Evolutionary conservation across 1,284 basidiomycete species (phyloP), one percentile per base, ranked within the genome.

Genomic region (Pholiota adiposa): DNA sequence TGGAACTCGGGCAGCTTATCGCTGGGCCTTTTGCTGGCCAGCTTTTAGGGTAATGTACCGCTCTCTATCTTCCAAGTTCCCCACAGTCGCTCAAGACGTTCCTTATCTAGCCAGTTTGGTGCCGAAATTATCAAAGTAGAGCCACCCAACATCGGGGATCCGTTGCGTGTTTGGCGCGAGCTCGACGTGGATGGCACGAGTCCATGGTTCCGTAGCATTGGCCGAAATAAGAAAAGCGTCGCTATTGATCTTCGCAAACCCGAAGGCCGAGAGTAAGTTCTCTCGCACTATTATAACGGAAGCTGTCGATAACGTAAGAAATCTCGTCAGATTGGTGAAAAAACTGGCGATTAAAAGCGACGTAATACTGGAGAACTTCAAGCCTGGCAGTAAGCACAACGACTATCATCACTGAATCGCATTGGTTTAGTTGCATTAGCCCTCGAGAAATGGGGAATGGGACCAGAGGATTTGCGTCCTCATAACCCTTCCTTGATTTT

Each of bases 21-120:
- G 87, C 88, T 1, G 88, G 87, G 5, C 88, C 88, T 2, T 89
- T 90, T 70, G 86, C 85, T 33, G 88, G 88, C 0, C 88, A 90
- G 58, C 74, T 90, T 12, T 81, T 90, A 4, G 86, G 85, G 87
- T 88, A 70, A 33, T 11, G 19, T 9, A 3, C 12, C 43, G 21
- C 3, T 23, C 21, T 27, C 27, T 4, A 46, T 5, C n/a, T n/a
- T n/a, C n/a, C n/a, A 19, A 3, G 21, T 12, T 27, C 11, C 12
- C 27, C 21, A 16, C 6, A 1, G 23, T 2, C 14, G n/a, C 40
- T 41, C 18, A 41, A 46, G 23, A 5, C 11, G 19, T 38, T 5
- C 14, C 23, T 1, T 25, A 1, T 2, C 14, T 64, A 88, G 87
- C 0, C 88, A 89, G 70, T 89, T 84, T 63, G 87, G 87, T 14